Conservation (phyloP, 345 rosid genomes). For the Ceriops zippeliana region DNA sequence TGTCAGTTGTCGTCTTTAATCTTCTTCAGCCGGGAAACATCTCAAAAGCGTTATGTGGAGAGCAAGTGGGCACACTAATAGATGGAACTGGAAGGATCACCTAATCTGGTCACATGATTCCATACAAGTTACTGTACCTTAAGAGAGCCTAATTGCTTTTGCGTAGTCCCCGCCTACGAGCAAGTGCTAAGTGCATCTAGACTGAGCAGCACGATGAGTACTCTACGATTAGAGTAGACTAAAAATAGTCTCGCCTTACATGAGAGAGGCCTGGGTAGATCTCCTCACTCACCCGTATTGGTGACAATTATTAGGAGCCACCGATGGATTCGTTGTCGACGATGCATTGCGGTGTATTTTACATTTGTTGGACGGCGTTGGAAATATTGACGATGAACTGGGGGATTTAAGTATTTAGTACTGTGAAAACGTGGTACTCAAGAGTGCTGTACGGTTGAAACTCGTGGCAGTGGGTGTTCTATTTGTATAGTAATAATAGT, state of each 20-base stretch:
- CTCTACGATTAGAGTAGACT: neutral
- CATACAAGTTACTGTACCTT: neutral
- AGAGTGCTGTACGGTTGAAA: too few species aligned
- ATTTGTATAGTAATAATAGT: too few species aligned
- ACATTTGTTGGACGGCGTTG: neutral
- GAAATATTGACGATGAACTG: neutral
- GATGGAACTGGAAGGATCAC: conserved; percentile 38
- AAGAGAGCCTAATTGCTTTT: neutral
- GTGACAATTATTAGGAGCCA: neutral
- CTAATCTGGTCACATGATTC: conserved; percentile 4
- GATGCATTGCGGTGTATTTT: neutral
- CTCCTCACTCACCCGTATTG: neutral
- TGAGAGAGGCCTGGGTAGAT: neutral
- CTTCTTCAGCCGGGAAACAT: neutral
- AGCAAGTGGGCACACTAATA: neutral
- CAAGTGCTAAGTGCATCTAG: neutral
- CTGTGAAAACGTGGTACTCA: too few species aligned
- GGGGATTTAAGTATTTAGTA: too few species aligned
- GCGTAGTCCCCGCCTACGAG: neutral
- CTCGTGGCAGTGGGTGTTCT: too few species aligned
- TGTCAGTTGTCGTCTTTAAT: neutral
- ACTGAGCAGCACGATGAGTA: neutral
- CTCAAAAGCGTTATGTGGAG: conserved; percentile 8
- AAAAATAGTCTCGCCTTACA: neutral
- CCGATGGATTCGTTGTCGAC: neutral